Evolutionary conservation across 768 basidiomycete species (phyloP), one percentile per base, ranked within the genome.

Genomic region (Lactarius evosmus): DNA sequence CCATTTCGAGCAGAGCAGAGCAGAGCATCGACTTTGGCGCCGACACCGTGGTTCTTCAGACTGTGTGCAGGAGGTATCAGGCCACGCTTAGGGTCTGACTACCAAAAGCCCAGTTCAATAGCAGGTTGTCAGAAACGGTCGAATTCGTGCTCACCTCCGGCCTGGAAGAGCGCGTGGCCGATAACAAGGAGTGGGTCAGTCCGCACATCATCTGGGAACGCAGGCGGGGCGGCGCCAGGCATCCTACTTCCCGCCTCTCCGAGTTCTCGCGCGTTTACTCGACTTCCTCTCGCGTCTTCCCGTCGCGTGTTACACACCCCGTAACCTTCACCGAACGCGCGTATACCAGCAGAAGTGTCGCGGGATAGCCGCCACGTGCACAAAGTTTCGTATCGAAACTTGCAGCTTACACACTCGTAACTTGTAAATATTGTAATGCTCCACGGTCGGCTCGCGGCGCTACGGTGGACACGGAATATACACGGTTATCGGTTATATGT

Each of bases 51-150:
- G 66, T 80, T 78, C 69, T 79, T 78, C 33, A 81, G 70, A 57
- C 78, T 80, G 58, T 27, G 17, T 19, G 40, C 9, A 16, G 29
- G 46, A 12, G 22, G 46, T 7, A 16, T 29, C 30, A 53, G 17
- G 22, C 14, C 25, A 19, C 8, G 50, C 2, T 0, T 6, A 49
- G 9, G 12, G 27, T 78, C 81, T 69, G 69, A 81, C 79, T 83
- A 83, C 78, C 82, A 83, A 71, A 83, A 83, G 1, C 82, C 83
- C 16, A 83, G 73, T 30, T 74, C 72, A 0, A 78, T 81, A 19
- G 80, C 79, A 0, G 82, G 81, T 27, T 78, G 70, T 78, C 79
- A 83, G 22, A 83, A 75, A 56, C 69, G 74, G 8, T 78, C 74
- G 8, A 78, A 70, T 70, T 82, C 83, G 2, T 60, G 61, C 12